Base-by-base conservation (phyloP, 345 rosid genomes). In the Lepidium aucheri region DNA sequence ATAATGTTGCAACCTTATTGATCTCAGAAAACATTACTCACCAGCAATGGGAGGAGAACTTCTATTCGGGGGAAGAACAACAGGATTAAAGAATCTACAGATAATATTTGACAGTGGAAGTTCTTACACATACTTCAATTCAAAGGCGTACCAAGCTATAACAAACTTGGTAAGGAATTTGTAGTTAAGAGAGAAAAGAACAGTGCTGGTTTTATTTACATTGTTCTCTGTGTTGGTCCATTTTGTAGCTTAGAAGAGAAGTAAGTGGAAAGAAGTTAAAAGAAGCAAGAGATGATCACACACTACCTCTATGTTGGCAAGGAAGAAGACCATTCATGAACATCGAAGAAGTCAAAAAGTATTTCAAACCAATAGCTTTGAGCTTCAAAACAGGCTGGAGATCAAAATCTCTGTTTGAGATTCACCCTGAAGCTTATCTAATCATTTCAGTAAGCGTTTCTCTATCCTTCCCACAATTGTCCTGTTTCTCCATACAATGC, bases 261-360 rank as follows among this genome's bases (percentile, higher is more conserved):
- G 17, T 86, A 57, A 59, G 66, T 0, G 79, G 87, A 51, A 83
- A 77, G 72, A 76, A 88, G 1, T 71, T 94, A 34, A 84, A 65
- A 47, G 87, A 88, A 81, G 84, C 84, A 7, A 43, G 63, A 0
- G 86, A 85, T 20, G 99, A 94, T 73, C 66, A 60, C 28, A 85
- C 96, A 0, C 87, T 94, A 17, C 85, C 99, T 5, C 65, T 90
- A 9, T 94, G 99, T 52, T 94, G 99, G 99, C 88, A 82, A 75
- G 99, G 99, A 18, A 69, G 64, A 60, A 84, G 63, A 71, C 95
- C 96, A 22, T 94, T 90, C 82, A 83, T 70, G 77, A 84, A 26
- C 74, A 39, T 84, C 1, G 81, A 73, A 0, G 95, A 94, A 53
- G 93, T 85, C 39, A 84, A 74, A 71, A 91, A 81, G 63, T 87